A percentile compares a stretch with the other conserved stretches of the same genome.
These are phyloP conservation scores for Cutaneotrichosporon cutaneum DNA, from an alignment of 1,284 basidiomycete genomes.

Conservation along the genomic window DNA sequence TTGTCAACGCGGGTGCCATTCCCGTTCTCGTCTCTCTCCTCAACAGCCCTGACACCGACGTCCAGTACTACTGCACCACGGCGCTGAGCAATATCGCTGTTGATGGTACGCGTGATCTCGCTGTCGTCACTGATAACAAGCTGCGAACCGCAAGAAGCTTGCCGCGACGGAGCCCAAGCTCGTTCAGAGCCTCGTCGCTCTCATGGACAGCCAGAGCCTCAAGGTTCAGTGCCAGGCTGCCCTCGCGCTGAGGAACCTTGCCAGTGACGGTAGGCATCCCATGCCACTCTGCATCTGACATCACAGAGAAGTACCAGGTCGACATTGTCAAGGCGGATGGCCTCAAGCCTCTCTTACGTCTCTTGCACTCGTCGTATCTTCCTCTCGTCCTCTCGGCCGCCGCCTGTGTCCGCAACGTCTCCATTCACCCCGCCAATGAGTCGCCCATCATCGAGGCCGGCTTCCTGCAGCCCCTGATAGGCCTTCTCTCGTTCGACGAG, in stretches of 20 bases:
- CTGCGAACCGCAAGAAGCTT: slow-evolving; percentile 88
- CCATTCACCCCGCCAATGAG: slow-evolving; percentile 97
- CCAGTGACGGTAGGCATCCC: slow-evolving; percentile 76
- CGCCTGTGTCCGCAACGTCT: slow-evolving; percentile 98
- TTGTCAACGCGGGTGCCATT: slow-evolving; percentile 97
- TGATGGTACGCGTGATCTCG: slow-evolving; percentile 62
- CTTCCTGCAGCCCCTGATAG: slow-evolving; percentile 94
- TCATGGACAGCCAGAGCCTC: slow-evolving; percentile 96
- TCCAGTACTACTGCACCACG: slow-evolving; percentile 99
- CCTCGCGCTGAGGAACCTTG: slow-evolving; percentile 91
- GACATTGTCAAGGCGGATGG: slow-evolving; percentile 98
- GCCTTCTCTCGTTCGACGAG: slow-evolving; percentile 93
- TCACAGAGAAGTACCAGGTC: slow-evolving; percentile 92
- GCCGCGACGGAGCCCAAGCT: slow-evolving; percentile 93
- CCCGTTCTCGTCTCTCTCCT: slow-evolving; percentile 94
- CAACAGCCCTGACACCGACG: slow-evolving; percentile 96
- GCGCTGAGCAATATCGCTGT: slow-evolving; percentile 98
- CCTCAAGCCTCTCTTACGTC: slow-evolving; percentile 84
- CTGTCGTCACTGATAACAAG: slow-evolving; percentile 49
- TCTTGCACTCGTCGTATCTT: slow-evolving; percentile 94
- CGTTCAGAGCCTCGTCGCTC: slow-evolving; percentile 86
- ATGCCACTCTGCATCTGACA: background rate
- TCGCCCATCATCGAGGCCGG: slow-evolving; percentile 99
- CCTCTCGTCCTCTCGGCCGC: slow-evolving; percentile 98
- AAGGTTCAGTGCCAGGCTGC: slow-evolving; percentile 99